Conservation (phyloP, 345 rosid species). For the Brassica incana region DNA sequence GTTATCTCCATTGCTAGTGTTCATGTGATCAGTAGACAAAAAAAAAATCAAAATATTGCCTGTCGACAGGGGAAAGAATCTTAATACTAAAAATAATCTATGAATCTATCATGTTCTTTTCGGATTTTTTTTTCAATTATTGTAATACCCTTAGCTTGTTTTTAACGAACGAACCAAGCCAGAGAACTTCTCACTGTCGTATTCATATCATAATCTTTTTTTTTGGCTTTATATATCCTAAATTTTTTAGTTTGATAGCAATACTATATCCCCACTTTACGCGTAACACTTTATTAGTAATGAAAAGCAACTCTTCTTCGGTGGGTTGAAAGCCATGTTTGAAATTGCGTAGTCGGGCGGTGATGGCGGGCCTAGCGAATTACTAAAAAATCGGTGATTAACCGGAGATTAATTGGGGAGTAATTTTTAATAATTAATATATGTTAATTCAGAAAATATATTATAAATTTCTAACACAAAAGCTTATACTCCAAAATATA, state of each 20-base stretch:
- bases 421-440: no score
- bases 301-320: not conserved
- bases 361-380: no score
- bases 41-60: slow-evolving; percentile 18
- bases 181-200: slow-evolving; percentile 32
- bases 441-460: no score
- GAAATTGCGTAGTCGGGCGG: no score
- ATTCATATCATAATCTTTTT: not conserved
- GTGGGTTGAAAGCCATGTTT: not conserved
- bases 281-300: not conserved
- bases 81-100: slow-evolving; percentile 21
- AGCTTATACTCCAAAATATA: no score
- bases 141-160: slow-evolving; percentile 24
- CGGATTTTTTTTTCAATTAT: not conserved
- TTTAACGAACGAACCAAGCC: slow-evolving; percentile 34
- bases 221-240: not conserved
- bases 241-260: not conserved
- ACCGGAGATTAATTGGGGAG: no score
- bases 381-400: no score
- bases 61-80: slow-evolving; percentile 32
- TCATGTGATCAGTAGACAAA: slow-evolving; percentile 38
- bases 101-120: slow-evolving; percentile 26
- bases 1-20: slow-evolving; percentile 36
- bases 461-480: no score
- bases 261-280: not conserved